Conservation (phyloP, 345 rosid species). For the Sisymbrium irio region DNA sequence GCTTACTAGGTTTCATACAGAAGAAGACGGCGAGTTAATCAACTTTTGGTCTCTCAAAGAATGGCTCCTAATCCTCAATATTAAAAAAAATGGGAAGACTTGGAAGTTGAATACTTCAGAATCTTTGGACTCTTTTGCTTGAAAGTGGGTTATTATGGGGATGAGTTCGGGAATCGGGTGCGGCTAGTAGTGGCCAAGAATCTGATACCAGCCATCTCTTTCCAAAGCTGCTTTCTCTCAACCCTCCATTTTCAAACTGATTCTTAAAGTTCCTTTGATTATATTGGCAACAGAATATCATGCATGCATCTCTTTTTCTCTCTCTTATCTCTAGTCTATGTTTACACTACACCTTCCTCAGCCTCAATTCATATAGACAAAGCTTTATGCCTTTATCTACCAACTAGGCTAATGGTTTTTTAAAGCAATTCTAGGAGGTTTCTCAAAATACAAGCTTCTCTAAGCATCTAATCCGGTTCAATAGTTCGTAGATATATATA, state of each 20-base stretch:
- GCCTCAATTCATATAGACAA: not conserved
- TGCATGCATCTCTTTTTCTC: slow-evolving; percentile 1
- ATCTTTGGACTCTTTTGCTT: not conserved
- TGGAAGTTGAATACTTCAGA: slow-evolving; percentile 9
- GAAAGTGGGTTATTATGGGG: slow-evolving; percentile 1
- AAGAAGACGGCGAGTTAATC: not conserved
- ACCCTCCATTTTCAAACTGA: slow-evolving; percentile 18
- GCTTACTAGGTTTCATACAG: not conserved
- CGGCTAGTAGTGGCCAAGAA: slow-evolving; percentile 29
- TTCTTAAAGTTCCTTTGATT: slow-evolving; percentile 28
- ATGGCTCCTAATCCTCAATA: not conserved
- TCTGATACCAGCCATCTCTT: slow-evolving; percentile 20
- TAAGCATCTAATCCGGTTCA: not conserved
- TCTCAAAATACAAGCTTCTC: not conserved
- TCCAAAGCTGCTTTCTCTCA: slow-evolving; percentile 19
- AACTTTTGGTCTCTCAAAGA: slow-evolving; percentile 5
- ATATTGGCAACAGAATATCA: not conserved
- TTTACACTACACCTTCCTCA: slow-evolving; percentile 20
- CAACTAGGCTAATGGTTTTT: not conserved
- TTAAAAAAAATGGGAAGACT: not conserved
- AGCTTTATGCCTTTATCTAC: not conserved
- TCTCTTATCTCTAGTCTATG: not conserved
- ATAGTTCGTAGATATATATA: not conserved
- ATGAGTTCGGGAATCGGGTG: slow-evolving; percentile 24
- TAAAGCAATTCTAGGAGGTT: not conserved